Evolutionary conservation across 306 rosid species (phyloP).

Genomic region (Cyclanthera cordifolia): DNA sequence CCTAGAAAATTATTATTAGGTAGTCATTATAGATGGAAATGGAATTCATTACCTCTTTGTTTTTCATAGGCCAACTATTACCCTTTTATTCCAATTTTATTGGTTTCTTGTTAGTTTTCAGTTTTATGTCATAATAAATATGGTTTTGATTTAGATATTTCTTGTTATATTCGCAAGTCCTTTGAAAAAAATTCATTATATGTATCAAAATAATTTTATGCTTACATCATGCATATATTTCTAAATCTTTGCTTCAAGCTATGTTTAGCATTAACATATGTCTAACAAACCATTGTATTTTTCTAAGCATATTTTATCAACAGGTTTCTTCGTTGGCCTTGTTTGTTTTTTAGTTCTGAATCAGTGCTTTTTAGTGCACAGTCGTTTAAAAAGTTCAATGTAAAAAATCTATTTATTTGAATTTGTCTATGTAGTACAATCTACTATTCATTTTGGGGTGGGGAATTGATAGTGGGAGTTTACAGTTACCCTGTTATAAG

Average conservation of each 20-base stretch:
- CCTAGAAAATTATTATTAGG: too few species aligned
- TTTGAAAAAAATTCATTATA: too few species aligned
- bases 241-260: not conserved
- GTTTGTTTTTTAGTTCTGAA: not conserved
- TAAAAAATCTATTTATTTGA: not conserved
- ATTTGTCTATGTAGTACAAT: not conserved
- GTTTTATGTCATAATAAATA: not conserved
- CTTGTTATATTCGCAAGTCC: too few species aligned
- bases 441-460: not conserved
- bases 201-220: too few species aligned
- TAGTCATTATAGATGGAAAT: too few species aligned
- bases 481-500: not conserved
- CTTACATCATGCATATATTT: not conserved
- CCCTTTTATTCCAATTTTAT: too few species aligned
- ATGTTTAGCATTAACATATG: not conserved
- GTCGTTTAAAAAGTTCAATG: not conserved
- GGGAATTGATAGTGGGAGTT: not conserved
- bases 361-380: not conserved
- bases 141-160: not conserved
- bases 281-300: not conserved
- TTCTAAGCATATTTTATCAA: not conserved
- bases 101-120: not conserved
- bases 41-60: too few species aligned
- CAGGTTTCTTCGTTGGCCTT: not conserved
- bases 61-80: too few species aligned